phyloP scores from a whole-genome alignment of 495 filamentous ascomycete genomes.

The Pseudoneurospora amorphoporcata region DNA sequence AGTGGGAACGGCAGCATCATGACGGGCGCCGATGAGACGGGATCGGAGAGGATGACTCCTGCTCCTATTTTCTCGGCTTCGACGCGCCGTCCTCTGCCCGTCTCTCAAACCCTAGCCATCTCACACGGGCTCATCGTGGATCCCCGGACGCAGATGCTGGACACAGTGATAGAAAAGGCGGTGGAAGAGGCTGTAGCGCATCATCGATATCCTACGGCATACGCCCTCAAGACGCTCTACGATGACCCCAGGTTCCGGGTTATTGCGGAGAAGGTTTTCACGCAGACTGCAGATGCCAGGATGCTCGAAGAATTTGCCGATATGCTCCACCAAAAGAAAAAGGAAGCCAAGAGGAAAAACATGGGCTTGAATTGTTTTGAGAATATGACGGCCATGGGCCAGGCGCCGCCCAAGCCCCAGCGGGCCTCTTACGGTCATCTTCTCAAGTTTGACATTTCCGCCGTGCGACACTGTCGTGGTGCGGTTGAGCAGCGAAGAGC shows the following conservation, averaged over 20 bases:
- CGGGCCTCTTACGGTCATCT: constrained; percentile 33
- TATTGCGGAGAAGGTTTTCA: constrained; percentile 38
- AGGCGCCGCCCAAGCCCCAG: constrained; percentile 27
- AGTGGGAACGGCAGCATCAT: constrained; percentile 3
- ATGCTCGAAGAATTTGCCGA: constrained; percentile 32
- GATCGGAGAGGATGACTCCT: not conserved
- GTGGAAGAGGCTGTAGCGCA: constrained; percentile 39
- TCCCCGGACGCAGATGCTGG: constrained; percentile 15
- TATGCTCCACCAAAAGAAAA: constrained; percentile 36
- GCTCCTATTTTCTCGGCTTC: not conserved
- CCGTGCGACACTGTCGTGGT: constrained; percentile 2
- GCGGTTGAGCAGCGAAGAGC: not conserved
- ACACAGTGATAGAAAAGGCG: constrained; percentile 25
- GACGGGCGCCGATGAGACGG: constrained; percentile 10
- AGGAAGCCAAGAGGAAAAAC: constrained; percentile 36
- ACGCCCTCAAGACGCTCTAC: constrained; percentile 42
- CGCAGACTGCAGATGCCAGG: constrained; percentile 33
- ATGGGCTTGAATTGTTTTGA: constrained; percentile 40
- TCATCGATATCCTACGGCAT: constrained; percentile 44
- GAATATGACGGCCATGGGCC: constrained; percentile 20
- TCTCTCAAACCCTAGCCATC: constrained; percentile 1
- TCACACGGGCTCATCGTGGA: constrained; percentile 7
- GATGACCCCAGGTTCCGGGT: constrained; percentile 35
- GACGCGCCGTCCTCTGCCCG: not conserved
- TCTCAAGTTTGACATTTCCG: constrained; percentile 26